These are phyloP conservation scores for Capsicum pubescens DNA, from an alignment of 257 asterid species.

Conservation along the genomic window DNA sequence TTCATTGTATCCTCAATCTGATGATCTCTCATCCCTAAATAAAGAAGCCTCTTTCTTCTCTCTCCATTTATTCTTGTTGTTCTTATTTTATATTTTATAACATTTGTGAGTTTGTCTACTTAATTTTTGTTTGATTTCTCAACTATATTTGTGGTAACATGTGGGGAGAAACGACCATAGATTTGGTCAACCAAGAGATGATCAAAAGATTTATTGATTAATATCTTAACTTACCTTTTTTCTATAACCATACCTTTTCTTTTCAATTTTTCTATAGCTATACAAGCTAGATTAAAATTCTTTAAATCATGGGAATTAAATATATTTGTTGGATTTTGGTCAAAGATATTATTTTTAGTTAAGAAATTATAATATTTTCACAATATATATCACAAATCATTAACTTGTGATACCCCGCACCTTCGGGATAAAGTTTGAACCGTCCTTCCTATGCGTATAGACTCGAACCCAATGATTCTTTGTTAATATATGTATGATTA, in stretches of 20 bases:
- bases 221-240: neutral
- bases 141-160: neutral
- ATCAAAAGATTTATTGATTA: neutral
- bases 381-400: neutral
- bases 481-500: too few species aligned
- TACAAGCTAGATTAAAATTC: neutral
- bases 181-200: neutral
- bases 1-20: too few species aligned
- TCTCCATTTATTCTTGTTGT: too few species aligned
- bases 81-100: too few species aligned
- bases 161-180: neutral
- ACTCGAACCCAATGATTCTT: too few species aligned
- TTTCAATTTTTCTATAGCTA: neutral
- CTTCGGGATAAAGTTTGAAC: too few species aligned
- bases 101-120: too few species aligned
- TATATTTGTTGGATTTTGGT: neutral
- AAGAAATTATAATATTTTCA: neutral
- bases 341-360: neutral
- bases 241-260: neutral
- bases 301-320: neutral
- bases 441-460: too few species aligned
- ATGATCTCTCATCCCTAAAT: too few species aligned
- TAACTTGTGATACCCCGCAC: too few species aligned
- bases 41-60: too few species aligned
- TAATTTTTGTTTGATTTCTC: too few species aligned